These are phyloP conservation scores for Gymnopilus junonius DNA, from an alignment of 768 basidiomycete species.

Conservation along the genomic window DNA sequence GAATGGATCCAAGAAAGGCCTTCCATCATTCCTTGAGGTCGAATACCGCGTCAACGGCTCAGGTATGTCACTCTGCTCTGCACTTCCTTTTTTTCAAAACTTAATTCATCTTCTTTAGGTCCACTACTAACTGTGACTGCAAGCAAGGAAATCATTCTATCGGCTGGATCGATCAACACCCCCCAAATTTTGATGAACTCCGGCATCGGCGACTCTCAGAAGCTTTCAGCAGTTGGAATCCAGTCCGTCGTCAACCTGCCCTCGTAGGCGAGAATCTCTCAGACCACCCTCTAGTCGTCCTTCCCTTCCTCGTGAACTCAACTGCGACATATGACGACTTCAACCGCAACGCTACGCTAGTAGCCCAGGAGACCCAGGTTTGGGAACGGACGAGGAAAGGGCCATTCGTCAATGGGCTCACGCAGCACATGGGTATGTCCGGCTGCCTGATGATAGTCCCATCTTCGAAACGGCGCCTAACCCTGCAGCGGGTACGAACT, in stretches of 20 bases:
- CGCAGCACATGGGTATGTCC: constrained; percentile 28
- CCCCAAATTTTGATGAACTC: constrained; percentile 38
- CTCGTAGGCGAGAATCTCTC: constrained; percentile 35
- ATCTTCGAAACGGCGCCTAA: constrained; percentile 28
- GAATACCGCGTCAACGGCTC: constrained; percentile 10
- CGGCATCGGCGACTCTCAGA: constrained; percentile 34
- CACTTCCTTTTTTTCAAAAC: not conserved
- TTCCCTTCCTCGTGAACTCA: constrained; percentile 30
- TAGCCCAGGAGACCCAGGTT: constrained; percentile 23
- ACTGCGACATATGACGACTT: constrained; percentile 31
- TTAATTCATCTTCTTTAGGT: constrained; percentile 3
- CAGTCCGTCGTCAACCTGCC: constrained; percentile 29
- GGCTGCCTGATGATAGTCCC: constrained; percentile 25
- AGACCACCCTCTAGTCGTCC: constrained; percentile 31
- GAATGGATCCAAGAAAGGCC: not conserved
- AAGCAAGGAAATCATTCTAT: constrained; percentile 38
- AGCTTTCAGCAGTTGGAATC: constrained; percentile 26
- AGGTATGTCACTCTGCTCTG: constrained; percentile 1
- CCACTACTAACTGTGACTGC: constrained; percentile 23
- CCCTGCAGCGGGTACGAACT: constrained; percentile 35
- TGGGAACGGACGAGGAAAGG: constrained; percentile 38
- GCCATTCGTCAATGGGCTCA: constrained; percentile 23
- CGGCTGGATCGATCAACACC: constrained; percentile 39
- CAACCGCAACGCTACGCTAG: constrained; percentile 23
- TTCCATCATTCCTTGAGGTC: constrained; percentile 6